Base-by-base conservation (phyloP, 805 yeast genomes). In the Saccharomycopsis olivae region DNA sequence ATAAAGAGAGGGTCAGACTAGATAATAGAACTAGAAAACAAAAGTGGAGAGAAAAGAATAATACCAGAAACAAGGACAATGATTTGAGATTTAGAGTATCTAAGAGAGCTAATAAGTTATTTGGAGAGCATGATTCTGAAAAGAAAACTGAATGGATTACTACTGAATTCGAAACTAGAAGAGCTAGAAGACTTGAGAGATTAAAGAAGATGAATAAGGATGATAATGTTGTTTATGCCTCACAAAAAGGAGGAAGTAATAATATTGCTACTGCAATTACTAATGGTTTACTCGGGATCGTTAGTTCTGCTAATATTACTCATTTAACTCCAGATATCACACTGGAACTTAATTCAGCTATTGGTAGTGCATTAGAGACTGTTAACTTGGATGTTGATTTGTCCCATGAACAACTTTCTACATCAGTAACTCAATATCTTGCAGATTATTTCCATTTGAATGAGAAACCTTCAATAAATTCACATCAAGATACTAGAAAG, bases 11-110 rank as follows among this genome's bases (percentile, higher is more conserved):
- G 46, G 63, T 77, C 9, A 61, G 87, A 36, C 50, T 69, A 19
- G 88, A 76, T 35, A 85, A 85, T 52, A 64, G 94, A 35, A 83
- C 76, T 39, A 64, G 95, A 16, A 85, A 85, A 61, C 78, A 81
- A 60, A 71, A 73, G 49, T 85, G 95, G 95, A 67, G 95, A 52
- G 88, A 76, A 48, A 77, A 73, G 20, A 86, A 89, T 53, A 70
- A 73, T 6, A 79, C 79, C 44, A 68, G 92, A 48, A 88, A 88
- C 57, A 79, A 84, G 61, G 95, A 87, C 56, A 80, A 85, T 51
- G 97, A 89, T 54, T 63, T 89, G 40, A 68, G 94, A 38, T 74
- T 83, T 0, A 65, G 97, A 40, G 78, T 89, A 16, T 68, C 72
- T 47, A 79, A 78, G 48, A 65, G 92, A 30, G 96, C 96, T 0